Evolutionary conservation across 495 filamentous ascomycete species (phyloP).

Genomic region (Penicillium macrosclerotiorum): DNA sequence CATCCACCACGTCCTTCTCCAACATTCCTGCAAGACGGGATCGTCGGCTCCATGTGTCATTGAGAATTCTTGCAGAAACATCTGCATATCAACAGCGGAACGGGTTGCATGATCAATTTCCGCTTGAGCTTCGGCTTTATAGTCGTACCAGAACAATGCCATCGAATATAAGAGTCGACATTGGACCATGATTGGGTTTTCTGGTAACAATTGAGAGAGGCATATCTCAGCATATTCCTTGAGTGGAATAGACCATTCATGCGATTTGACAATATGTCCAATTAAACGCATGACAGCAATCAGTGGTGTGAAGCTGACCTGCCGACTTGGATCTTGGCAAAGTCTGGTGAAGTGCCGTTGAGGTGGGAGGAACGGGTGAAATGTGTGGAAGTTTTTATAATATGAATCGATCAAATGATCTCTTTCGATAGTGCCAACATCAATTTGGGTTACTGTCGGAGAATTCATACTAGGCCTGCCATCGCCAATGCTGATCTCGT

Average conservation of each 20-base stretch:
- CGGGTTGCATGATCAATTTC: constrained; percentile 21
- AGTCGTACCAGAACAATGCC: constrained; percentile 31
- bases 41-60: constrained; percentile 16
- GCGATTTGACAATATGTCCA: constrained; percentile 23
- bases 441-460: not conserved
- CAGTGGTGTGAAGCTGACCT: constrained; percentile 16
- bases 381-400: constrained; percentile 29
- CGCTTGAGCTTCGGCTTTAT: constrained; percentile 19
- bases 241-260: constrained; percentile 19
- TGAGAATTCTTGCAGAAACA: constrained; percentile 24
- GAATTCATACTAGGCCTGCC: not conserved
- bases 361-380: constrained; percentile 27
- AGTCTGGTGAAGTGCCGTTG: constrained; percentile 12
- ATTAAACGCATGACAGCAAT: constrained; percentile 23
- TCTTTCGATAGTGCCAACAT: constrained; percentile 10
- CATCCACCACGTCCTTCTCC: constrained; percentile 41
- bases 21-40: constrained; percentile 25
- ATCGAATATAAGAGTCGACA: constrained; percentile 33
- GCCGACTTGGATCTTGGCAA: constrained; percentile 20
- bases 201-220: constrained; percentile 58
- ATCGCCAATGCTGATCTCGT: constrained; percentile 3
- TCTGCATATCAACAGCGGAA: constrained; percentile 39
- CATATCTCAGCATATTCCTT: constrained; percentile 19
- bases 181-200: constrained; percentile 32
- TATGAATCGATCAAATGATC: constrained; percentile 28